Evolutionary conservation across 495 filamentous ascomycete genomes (phyloP).

Genomic region (Coniosporium apollinis): DNA sequence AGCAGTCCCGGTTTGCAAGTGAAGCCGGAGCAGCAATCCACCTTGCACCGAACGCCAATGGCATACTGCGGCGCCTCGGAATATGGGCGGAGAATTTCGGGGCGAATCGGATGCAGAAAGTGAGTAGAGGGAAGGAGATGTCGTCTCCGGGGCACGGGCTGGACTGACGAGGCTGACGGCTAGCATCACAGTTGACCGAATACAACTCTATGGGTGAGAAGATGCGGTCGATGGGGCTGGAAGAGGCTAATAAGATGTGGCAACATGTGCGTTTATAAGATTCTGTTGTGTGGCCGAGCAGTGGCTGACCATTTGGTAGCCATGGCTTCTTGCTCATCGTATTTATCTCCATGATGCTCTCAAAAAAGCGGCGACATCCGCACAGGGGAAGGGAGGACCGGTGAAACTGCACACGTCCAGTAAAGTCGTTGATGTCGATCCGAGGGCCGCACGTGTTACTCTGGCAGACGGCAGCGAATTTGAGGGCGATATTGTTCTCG

Average conservation of each 20-base stretch:
- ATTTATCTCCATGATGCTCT: constrained; percentile 14
- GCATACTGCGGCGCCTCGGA: constrained; percentile 10
- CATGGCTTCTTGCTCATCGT: constrained; percentile 19
- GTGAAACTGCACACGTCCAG: constrained; percentile 6
- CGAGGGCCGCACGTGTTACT: constrained; percentile 3
- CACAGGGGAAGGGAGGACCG: constrained; percentile 12
- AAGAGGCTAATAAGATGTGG: constrained; percentile 11
- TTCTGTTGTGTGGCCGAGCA: too few species aligned
- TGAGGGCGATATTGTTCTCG: constrained; percentile 17
- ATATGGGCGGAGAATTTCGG: constrained; percentile 7
- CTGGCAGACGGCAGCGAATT: constrained; percentile 9
- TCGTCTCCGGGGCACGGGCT: too few species aligned
- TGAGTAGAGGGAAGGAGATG: too few species aligned
- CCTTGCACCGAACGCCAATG: constrained; percentile 11
- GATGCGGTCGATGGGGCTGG: constrained; percentile 5
- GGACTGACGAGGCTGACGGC: too few species aligned
- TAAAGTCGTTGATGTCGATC: constrained; percentile 6
- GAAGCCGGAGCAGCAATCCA: constrained; percentile 15
- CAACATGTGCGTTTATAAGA: constrained; percentile 6
- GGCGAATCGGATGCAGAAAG: constrained; percentile 5
- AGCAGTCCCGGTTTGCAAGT: constrained; percentile 9
- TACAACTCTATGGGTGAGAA: constrained; percentile 10
- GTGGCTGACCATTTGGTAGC: background rate
- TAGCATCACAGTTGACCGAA: constrained; percentile 10
- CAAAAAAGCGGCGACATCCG: constrained; percentile 10